Base-by-base conservation (phyloP, 148 eudicot species). In the Chenopodium quinoa region DNA sequence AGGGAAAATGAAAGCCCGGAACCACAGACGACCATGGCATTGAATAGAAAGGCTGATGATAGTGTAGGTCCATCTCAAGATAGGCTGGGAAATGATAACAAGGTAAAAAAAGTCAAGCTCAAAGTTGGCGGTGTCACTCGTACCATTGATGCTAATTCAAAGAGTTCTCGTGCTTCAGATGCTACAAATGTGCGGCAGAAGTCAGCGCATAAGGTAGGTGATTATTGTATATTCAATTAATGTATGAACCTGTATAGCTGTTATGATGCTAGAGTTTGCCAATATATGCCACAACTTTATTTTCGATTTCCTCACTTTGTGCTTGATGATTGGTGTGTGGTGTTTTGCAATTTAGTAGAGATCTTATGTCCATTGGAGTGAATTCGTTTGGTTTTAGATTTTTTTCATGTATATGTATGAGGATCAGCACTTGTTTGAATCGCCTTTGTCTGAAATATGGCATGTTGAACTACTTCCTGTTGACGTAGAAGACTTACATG, bases 51-150 rank as follows among this genome's bases (percentile, higher is more conserved):
- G 77, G 77, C 83, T 50, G 85, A 81, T 63, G 92, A 83, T 76
- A 68, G 78, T 80, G 68, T 74, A 44, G 89, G 83, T 71, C 75
- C 82, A 44, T 79, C 82, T 6, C 62, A 81, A 25, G 89, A 88
- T 84, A 88, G 82, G 74, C 79, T 74, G 75, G 92, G 87, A 81
- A 86, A 79, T 75, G 91, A 90, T 73, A 86, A 68, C 76, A 94
- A 88, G 84, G 84, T 86, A 10, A 93, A 91, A 80, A 96, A 88
- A 82, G 92, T 95, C 40, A 93, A 90, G 85, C 89, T 95, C 84
- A 95, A 95, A 89, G 91, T 95, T 76, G 94, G 97, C 74, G 97
- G 97, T 82, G 89, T 89, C 67, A 91, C 91, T 7, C 91, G 90
- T 70, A 93, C 94, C 9, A 89, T 95, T 78, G 96, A 90, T 72